Evolutionary conservation across 306 rosid genomes (phyloP), one percentile per base, ranked within the genome.

Genomic region (Benincasa hispida): DNA sequence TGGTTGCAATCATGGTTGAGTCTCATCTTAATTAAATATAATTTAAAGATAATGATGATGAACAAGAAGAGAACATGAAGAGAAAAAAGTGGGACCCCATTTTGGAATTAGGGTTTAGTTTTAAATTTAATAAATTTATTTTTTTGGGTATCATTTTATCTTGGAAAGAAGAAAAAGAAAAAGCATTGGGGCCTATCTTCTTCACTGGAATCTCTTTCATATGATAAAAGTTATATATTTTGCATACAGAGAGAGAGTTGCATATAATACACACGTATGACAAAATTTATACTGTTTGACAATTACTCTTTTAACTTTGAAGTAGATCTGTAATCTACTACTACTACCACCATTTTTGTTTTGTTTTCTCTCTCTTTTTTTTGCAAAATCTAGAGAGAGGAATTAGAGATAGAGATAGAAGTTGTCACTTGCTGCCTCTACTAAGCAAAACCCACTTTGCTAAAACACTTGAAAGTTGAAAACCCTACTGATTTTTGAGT

Each of bases 291-390:
- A 72, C 76, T 72, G 76, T 72, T 72, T 53, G 27, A 72, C 61
- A 72, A 72, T 72, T 50, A 72, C 76, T 72, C 61, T 28, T 72
- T 72, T 72, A 48, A 72, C 61, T 72, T 24, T 48, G 17, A 72
- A 72, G 76, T 72, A 72, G 76, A 72, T 72, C 76, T 72, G 76
- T 72, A 48, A 72, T 72, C 76, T 42, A 24, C 57, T 41, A 67
- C 27, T 17, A n/a, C 32, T 35, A 35, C 72, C 72, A 21, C 59
- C 41, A 42, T 22, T 41, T 25, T 25, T 4, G 3, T 27, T 17
- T 39, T 39, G 47, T 41, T 10, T 41, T 69, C 35, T 69, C 55
- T 42, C 74, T 68, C 74, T 30, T 5, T 66, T 8, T 21, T 37
- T 27, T 59, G 65, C 34, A 59, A 25, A 59, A 59, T 13, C 66